These are phyloP conservation scores for Inonotus obliquus DNA, from an alignment of 1,284 basidiomycete genomes.

Conservation along the genomic window DNA sequence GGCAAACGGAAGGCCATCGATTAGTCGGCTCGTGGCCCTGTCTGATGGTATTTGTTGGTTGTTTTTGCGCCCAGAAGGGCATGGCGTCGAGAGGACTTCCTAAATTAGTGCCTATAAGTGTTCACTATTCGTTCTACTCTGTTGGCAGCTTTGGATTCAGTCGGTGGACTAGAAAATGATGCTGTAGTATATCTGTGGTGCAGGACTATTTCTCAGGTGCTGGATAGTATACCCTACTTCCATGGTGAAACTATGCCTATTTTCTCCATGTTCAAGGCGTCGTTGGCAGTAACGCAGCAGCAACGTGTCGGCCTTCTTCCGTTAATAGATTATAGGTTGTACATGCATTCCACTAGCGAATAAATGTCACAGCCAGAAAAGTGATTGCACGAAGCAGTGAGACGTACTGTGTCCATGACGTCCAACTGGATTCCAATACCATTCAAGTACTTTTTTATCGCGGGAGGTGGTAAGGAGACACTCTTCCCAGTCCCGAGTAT, in stretches of 20 bases:
- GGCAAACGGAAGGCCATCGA: conserved; percentile 44
- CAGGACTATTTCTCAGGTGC: not conserved
- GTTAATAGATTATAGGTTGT: conserved; percentile 90
- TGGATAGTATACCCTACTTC: not conserved
- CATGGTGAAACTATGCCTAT: not conserved
- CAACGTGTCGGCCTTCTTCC: conserved; percentile 90
- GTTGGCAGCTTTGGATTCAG: no score
- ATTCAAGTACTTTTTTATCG: conserved; percentile 66
- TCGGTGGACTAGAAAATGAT: no score
- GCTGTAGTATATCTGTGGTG: no score
- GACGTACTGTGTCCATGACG: conserved; percentile 86
- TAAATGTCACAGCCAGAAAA: not conserved
- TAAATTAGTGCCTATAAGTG: no score
- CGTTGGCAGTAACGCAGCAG: conserved; percentile 81
- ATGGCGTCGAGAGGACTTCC: not conserved
- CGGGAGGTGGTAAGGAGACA: conserved; percentile 67
- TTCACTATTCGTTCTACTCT: no score
- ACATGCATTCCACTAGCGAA: conserved; percentile 48
- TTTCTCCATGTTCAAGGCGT: conserved; percentile 41
- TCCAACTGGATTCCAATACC: conserved; percentile 86
- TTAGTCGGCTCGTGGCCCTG: not conserved
- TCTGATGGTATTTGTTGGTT: not conserved
- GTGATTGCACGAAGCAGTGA: not conserved
- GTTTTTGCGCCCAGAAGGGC: not conserved
- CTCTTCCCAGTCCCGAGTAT: conserved; percentile 83